phyloP scores from a whole-genome alignment of 495 filamentous ascomycete species.

The Neurospora tetrasperma region DNA sequence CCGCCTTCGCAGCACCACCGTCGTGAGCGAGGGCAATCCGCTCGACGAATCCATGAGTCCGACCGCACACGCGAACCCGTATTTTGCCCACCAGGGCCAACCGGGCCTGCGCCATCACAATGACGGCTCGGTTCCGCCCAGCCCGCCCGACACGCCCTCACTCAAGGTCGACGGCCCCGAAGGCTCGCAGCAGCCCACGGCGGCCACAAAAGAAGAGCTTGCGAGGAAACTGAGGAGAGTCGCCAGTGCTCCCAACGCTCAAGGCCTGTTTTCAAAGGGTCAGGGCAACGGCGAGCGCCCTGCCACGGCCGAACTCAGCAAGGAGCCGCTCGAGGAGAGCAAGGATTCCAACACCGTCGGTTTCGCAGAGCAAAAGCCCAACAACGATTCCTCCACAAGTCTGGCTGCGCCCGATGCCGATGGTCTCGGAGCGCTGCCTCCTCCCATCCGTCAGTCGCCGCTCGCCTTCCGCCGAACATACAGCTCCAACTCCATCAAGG shows the following conservation, averaged over 20 bases:
- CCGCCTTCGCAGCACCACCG: constrained; percentile 71
- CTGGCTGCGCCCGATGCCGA: constrained; percentile 17
- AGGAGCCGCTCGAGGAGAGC: constrained; percentile 59
- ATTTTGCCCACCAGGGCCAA: constrained; percentile 93
- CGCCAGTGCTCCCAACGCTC: constrained; percentile 92
- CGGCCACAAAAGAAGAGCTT: constrained; percentile 82
- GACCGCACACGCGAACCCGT: constrained; percentile 90
- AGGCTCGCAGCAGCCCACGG: constrained; percentile 54
- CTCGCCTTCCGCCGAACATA: constrained; percentile 87
- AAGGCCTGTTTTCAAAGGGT: constrained; percentile 69
- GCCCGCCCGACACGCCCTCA: constrained; percentile 84
- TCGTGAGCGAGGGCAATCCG: constrained; percentile 85
- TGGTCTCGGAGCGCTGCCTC: constrained; percentile 30
- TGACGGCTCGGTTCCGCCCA: constrained; percentile 87
- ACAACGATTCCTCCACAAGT: constrained; percentile 7
- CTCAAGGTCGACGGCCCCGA: constrained; percentile 63
- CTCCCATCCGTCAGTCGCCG: constrained; percentile 35
- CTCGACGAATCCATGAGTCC: constrained; percentile 84
- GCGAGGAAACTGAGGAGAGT: constrained; percentile 87
- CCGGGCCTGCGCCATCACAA: constrained; percentile 89
- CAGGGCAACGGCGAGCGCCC: constrained; percentile 57
- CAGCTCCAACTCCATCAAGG: constrained; percentile 98
- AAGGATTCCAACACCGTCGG: constrained; percentile 47
- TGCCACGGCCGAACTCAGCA: constrained; percentile 68
- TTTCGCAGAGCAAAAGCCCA: constrained; percentile 32